Conservation (phyloP, 805 yeast species). For the Sugiyamaella marilandica region DNA sequence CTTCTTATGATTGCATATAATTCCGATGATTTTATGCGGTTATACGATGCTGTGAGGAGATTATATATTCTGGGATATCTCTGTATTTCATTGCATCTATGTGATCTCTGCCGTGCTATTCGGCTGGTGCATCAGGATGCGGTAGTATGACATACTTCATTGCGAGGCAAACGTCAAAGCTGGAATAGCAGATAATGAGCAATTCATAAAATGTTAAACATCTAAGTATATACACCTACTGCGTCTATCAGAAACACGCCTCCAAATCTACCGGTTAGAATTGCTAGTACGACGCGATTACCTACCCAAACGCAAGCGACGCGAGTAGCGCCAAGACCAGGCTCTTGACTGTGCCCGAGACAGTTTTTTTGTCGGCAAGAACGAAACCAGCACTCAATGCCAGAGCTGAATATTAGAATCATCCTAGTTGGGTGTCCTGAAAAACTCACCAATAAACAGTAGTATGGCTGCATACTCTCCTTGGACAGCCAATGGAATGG, state of each 20-base stretch:
- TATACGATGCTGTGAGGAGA: too few species aligned
- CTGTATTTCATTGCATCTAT: too few species aligned
- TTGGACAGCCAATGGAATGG: constrained; percentile 25
- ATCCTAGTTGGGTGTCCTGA: background rate
- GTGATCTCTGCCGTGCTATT: too few species aligned
- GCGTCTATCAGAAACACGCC: constrained; percentile 40
- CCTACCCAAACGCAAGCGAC: constrained; percentile 36
- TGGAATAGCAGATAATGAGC: too few species aligned
- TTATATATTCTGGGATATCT: too few species aligned
- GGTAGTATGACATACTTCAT: too few species aligned
- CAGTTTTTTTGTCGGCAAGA: constrained; percentile 16
- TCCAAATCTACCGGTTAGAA: constrained; percentile 29
- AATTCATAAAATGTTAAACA: background rate
- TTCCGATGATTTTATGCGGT: too few species aligned
- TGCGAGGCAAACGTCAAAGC: too few species aligned
- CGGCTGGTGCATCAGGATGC: too few species aligned
- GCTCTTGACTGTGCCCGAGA: constrained; percentile 22
- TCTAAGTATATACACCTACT: constrained; percentile 42
- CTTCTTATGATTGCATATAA: too few species aligned
- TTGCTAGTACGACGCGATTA: background rate
- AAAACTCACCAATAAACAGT: constrained; percentile 16
- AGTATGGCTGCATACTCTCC: constrained; percentile 21
- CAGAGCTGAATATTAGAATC: constrained; percentile 17
- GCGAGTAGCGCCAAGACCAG: constrained; percentile 31
- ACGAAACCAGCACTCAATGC: constrained; percentile 23